Conservation (phyloP, 306 rosid genomes). For the Rosa persica region DNA sequence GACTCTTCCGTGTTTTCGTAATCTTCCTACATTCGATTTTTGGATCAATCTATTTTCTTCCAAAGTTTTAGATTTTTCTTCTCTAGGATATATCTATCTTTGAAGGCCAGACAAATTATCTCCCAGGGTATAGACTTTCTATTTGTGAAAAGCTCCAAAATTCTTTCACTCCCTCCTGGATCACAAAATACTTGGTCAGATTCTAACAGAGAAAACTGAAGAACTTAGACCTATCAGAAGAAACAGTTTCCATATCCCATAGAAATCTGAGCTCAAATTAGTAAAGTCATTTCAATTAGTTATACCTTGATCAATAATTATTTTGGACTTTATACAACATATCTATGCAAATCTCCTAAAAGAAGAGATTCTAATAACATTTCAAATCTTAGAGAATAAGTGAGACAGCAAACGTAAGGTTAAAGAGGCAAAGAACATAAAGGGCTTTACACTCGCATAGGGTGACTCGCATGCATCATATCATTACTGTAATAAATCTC, state of each 20-base stretch:
- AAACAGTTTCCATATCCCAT: neutral
- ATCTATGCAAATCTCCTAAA: neutral
- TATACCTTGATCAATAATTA: neutral
- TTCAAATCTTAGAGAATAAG: neutral
- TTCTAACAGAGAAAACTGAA: neutral
- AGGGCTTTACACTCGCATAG: neutral
- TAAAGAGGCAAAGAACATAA: neutral
- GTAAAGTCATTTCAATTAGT: neutral
- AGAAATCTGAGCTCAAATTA: neutral
- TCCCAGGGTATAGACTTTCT: slow-evolving; percentile 1
- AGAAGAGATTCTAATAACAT: neutral
- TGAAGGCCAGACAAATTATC: neutral
- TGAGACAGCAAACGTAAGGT: neutral
- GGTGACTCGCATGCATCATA: too few relatives aligned
- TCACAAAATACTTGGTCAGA: neutral
- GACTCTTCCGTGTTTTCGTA: neutral
- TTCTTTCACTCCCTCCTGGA: neutral
- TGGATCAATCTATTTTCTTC: neutral
- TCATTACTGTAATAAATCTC: neutral
- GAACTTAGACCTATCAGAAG: neutral
- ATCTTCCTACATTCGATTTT: too few relatives aligned
- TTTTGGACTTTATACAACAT: neutral
- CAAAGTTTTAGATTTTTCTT: neutral
- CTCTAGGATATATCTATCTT: neutral
- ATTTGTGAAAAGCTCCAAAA: neutral